A percentile compares a stretch with the other conserved stretches of the same genome.
These are phyloP conservation scores for Seiridium cupressi DNA, from an alignment of 2,329 filamentous ascomycete genomes.

Conservation along the genomic window DNA sequence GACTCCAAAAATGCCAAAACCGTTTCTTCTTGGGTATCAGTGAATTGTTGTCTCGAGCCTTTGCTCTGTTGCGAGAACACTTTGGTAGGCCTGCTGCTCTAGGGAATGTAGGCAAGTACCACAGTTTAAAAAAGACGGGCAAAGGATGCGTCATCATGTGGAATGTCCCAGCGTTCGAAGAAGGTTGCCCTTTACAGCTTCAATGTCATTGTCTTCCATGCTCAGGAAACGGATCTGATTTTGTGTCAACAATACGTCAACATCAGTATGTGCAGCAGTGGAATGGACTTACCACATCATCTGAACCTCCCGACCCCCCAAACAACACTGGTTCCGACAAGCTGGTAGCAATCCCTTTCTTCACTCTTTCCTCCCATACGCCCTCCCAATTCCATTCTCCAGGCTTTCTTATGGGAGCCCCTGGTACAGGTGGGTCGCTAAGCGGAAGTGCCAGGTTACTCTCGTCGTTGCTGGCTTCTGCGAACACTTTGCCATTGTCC, in stretches of 20 bases:
- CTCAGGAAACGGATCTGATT: constrained; percentile 64
- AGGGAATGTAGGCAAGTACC: no score
- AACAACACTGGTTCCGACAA: constrained; percentile 78
- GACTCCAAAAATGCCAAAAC: neutral
- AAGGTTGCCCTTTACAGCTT: constrained; percentile 57
- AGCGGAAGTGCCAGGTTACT: constrained; percentile 5
- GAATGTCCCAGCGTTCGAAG: constrained; percentile 37
- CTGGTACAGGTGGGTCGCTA: neutral
- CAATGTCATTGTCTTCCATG: constrained; percentile 59
- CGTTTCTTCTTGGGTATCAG: neutral
- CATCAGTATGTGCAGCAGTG: neutral
- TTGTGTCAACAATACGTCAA: neutral
- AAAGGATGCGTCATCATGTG: neutral
- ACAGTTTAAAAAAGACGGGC: neutral
- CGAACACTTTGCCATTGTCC: constrained; percentile 41
- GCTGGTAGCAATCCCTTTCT: constrained; percentile 73
- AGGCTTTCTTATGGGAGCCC: constrained; percentile 49
- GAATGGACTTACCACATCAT: constrained; percentile 67
- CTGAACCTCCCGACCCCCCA: constrained; percentile 58
- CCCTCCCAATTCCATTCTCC: constrained; percentile 98
- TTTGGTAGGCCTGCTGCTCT: neutral
- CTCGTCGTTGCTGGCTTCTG: constrained; percentile 17
- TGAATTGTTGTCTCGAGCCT: neutral
- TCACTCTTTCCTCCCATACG: constrained; percentile 89
- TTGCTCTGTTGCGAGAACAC: neutral